These are phyloP conservation scores for Macroventuria anomochaeta DNA, from an alignment of 2,329 filamentous ascomycete species.

Conservation along the genomic window DNA sequence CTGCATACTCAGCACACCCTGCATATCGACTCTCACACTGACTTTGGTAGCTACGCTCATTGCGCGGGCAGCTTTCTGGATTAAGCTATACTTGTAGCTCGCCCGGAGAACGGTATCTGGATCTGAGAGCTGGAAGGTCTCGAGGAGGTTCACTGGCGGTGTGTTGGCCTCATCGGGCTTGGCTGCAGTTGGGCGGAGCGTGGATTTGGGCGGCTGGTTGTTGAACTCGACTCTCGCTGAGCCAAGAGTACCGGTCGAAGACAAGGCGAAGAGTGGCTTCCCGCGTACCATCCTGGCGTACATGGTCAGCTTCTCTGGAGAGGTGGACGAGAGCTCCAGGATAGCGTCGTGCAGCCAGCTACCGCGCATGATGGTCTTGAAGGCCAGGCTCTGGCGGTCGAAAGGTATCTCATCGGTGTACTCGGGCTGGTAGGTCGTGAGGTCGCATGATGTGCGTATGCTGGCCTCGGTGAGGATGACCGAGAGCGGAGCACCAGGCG, in stretches of 20 bases:
- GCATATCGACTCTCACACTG: slow-evolving; percentile 83
- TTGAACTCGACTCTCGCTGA: slow-evolving; percentile 67
- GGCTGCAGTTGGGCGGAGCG: slow-evolving; percentile 17
- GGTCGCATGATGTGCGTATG: slow-evolving; percentile 75
- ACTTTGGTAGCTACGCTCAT: slow-evolving; percentile 94
- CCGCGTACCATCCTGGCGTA: slow-evolving; percentile 35
- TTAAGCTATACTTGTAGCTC: slow-evolving; percentile 83
- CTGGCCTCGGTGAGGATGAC: slow-evolving; percentile 86
- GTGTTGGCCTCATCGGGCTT: slow-evolving; percentile 6
- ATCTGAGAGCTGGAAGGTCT: slow-evolving; percentile 70
- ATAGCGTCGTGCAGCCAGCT: slow-evolving; percentile 75
- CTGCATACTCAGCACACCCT: slow-evolving; percentile 91
- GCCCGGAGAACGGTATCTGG: slow-evolving; percentile 51
- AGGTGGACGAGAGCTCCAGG: slow-evolving; percentile 70
- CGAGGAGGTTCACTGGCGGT: slow-evolving; percentile 60
- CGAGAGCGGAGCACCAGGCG: slow-evolving; percentile 77
- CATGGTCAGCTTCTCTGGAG: slow-evolving; percentile 75
- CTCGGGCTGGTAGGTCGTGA: slow-evolving; percentile 81
- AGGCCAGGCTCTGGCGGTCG: slow-evolving; percentile 75
- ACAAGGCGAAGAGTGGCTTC: slow-evolving; percentile 74
- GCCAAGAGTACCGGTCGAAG: slow-evolving; percentile 67
- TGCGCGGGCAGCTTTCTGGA: slow-evolving; percentile 86
- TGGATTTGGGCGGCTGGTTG: slow-evolving; percentile 44
- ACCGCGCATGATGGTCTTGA: slow-evolving; percentile 95
- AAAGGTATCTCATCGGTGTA: slow-evolving; percentile 82